phyloP scores from a whole-genome alignment of 2,329 filamentous ascomycete species.

The Ilyonectria mors-panacis region DNA sequence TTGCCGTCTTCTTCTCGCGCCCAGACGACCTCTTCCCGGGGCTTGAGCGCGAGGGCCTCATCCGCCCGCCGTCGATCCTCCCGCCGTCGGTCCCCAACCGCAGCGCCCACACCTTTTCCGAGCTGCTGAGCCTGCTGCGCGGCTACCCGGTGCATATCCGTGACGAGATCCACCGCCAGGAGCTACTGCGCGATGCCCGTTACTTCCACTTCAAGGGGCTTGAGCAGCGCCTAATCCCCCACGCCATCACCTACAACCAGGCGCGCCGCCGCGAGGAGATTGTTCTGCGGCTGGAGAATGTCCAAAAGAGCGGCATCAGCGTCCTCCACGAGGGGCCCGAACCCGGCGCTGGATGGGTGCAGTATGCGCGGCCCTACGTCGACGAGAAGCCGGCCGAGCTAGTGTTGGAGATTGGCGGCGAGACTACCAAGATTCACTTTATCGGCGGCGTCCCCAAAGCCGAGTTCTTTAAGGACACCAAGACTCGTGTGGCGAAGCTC shows the following conservation, averaged over 20 bases:
- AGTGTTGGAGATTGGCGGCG: slow-evolving; percentile 83
- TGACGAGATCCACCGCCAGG: slow-evolving; percentile 81
- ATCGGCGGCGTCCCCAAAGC: slow-evolving; percentile 61
- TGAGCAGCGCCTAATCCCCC: slow-evolving; percentile 88
- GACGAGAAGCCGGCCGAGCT: slow-evolving; percentile 82
- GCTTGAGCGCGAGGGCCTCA: slow-evolving; percentile 81
- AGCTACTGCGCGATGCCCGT: slow-evolving; percentile 86
- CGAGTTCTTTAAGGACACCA: slow-evolving; percentile 81
- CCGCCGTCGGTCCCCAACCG: slow-evolving; percentile 87
- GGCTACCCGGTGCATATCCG: slow-evolving; percentile 87
- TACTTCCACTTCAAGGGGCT: slow-evolving; percentile 95
- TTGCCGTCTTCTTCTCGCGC: slow-evolving; percentile 87
- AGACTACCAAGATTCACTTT: slow-evolving; percentile 73
- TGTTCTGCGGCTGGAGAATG: slow-evolving; percentile 82
- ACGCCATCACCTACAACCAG: slow-evolving; percentile 82
- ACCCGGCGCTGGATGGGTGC: slow-evolving; percentile 69
- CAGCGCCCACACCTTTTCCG: slow-evolving; percentile 86
- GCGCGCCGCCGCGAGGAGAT: slow-evolving; percentile 81
- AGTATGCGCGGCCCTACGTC: slow-evolving; percentile 89
- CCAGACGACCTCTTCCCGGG: slow-evolving; percentile 89
- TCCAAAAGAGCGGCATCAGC: slow-evolving; percentile 88
- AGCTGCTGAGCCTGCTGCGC: slow-evolving; percentile 84
- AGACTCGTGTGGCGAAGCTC: slow-evolving; percentile 78
- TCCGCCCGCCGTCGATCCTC: slow-evolving; percentile 88
- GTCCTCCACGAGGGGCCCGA: slow-evolving; percentile 63